Evolutionary conservation across 2,329 filamentous ascomycete species (phyloP).

Genomic region (Emericellopsis atlantica): DNA sequence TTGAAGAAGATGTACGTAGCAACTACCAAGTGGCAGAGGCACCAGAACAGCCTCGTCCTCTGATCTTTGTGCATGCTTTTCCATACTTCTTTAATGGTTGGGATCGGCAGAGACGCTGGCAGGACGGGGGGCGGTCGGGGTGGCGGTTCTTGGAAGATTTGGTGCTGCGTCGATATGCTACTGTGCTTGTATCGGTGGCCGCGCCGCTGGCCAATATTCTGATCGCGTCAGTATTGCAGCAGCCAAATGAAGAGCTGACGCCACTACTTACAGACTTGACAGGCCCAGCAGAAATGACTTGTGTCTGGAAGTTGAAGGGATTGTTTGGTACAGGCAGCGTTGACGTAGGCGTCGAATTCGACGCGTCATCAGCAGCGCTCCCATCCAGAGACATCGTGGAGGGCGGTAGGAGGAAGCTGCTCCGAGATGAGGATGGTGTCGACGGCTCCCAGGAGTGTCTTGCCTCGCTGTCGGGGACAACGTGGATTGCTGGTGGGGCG

Average conservation of each 20-base stretch:
- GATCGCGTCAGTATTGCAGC: conserved; percentile 3
- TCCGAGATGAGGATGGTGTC: not conserved
- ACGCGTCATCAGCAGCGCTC: conserved; percentile 6
- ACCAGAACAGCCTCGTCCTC: conserved; percentile 74
- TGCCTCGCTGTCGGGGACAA: too few relatives aligned
- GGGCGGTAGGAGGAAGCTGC: conserved; percentile 8
- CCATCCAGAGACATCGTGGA: conserved; percentile 13
- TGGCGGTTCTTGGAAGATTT: conserved; percentile 90
- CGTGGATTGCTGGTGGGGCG: too few relatives aligned
- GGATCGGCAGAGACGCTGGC: conserved; percentile 82
- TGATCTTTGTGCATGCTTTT: conserved; percentile 84
- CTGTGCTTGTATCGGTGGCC: conserved; percentile 98
- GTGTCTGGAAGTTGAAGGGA: conserved; percentile 92
- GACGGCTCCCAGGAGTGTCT: not conserved
- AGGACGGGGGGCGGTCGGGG: conserved; percentile 76
- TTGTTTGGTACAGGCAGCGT: conserved; percentile 28
- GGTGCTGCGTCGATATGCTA: conserved; percentile 75
- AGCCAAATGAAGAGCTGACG: not conserved
- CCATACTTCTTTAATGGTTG: conserved; percentile 78
- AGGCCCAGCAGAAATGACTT: conserved; percentile 60
- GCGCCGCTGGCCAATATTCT: conserved; percentile 83
- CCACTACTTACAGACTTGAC: conserved; percentile 60
- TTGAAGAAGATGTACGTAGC: conserved; percentile 78
- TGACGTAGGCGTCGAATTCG: conserved; percentile 4
- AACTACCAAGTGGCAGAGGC: conserved; percentile 72